Base-by-base conservation (phyloP, 805 yeast genomes). In the Kurtzmaniella cleridarum region DNA sequence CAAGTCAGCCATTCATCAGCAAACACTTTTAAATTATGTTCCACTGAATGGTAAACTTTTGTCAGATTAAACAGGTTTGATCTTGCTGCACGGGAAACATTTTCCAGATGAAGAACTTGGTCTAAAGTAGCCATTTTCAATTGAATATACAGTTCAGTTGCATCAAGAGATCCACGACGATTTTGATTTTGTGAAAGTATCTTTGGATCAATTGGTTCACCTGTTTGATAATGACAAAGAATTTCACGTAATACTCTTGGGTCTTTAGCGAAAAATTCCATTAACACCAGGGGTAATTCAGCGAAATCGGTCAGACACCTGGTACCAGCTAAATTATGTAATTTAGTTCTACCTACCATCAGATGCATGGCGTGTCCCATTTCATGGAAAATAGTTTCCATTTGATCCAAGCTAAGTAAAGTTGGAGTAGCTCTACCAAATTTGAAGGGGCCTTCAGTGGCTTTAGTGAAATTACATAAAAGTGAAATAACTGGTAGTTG, bases 341-440 rank as follows among this genome's bases (percentile, higher is more conserved):
- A 64, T 32, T 81, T 72, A 0, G 98, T 93, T 45, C 91, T 74
- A 0, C 98, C 98, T 15, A 93, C 64, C 96, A 93, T 91, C 2
- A 97, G 87, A 59, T 93, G 98, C 78, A 93, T 84, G 1, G 98
- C 98, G 60, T 93, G 98, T 1, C 98, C 98, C 96, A 93, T 89
- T 62, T 93, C 98, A 61, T 93, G 98, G 66, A 93, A 93, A 14
- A 93, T 65, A 0, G 98, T 93, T 51, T 91, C 96, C 15, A 91
- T 89, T 52, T 93, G 98, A 41, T 73, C 76, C 41, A 86, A 69
- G 10, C 81, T 69, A 30, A 91, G 61, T 14, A 85, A 64, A 24
- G 90, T 80, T 16, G 77, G 74, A 18, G 43, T 33, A 13, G 47
- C 49, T 12, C 38, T 35, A 13, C 59, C 57, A 45, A 60, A 52